phyloP scores from a whole-genome alignment of 106 monocot species.

The Dioscorea dumetorum region DNA sequence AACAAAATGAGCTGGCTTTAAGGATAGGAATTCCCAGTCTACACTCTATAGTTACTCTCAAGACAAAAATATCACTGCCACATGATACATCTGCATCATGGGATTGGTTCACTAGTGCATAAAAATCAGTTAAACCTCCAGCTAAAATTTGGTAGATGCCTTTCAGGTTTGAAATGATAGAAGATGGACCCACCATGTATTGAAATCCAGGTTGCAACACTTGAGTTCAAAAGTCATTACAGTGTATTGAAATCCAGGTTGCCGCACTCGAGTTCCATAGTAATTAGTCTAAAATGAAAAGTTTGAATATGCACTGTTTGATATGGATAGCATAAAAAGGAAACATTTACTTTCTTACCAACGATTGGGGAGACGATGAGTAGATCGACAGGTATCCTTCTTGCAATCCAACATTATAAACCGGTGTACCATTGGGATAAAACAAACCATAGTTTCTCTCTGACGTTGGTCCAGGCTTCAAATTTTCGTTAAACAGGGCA shows the following conservation, averaged over 20 bases:
- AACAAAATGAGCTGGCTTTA: not conserved
- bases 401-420: conserved; percentile 39
- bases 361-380: conserved; percentile 10
- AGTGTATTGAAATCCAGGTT: not conserved
- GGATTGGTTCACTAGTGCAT: not conserved
- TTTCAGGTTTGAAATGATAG: not conserved
- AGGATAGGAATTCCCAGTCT: not conserved
- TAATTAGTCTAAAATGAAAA: not conserved
- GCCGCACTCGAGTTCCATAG: not conserved
- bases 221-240: not conserved
- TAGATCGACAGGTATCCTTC: not conserved
- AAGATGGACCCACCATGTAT: not conserved
- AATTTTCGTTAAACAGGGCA: conserved; percentile 60
- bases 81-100: not conserved
- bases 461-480: conserved; percentile 53
- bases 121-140: not conserved
- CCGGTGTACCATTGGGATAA: conserved; percentile 42
- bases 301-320: not conserved
- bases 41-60: not conserved
- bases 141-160: not conserved
- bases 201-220: not conserved
- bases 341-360: not conserved
- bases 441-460: conserved; percentile 73
- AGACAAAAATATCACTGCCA: not conserved
- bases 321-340: no score